Percentiles rank a stretch among this genome's conserved stretches.
These are phyloP conservation scores for Plasmodium vinckei DNA, from an alignment of 169 alveolate genomes.

Conservation along the genomic window DNA sequence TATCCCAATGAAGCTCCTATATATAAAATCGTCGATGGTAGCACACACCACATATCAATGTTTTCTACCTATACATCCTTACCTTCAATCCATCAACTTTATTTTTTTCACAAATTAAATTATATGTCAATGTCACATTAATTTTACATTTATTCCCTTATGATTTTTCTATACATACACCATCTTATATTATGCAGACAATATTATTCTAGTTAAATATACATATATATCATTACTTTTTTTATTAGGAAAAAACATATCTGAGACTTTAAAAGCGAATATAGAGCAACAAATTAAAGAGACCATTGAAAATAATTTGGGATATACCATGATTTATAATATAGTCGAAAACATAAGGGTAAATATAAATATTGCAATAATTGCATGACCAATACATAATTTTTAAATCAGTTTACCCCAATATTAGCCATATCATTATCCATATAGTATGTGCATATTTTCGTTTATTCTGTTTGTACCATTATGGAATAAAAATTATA, in stretches of 20 bases:
- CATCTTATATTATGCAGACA: too few species aligned
- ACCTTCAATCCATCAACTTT: too few species aligned
- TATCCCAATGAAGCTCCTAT: slow-evolving; percentile 61
- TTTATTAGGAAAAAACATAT: slow-evolving; percentile 25
- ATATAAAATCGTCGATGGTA: slow-evolving; percentile 59
- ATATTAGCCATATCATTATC: neutral
- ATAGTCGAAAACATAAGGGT: slow-evolving; percentile 70
- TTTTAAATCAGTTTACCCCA: too few species aligned
- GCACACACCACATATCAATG: neutral
- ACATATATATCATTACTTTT: too few species aligned
- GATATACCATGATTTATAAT: slow-evolving; percentile 59
- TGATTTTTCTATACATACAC: too few species aligned
- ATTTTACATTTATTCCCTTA: too few species aligned
- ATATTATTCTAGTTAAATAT: too few species aligned
- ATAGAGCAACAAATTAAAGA: slow-evolving; percentile 34
- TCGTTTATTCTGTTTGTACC: neutral
- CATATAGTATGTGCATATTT: neutral
- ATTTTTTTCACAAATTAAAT: too few species aligned
- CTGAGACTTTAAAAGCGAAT: slow-evolving; percentile 16
- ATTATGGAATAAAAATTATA: neutral
- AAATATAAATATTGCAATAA: neutral
- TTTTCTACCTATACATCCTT: too few species aligned
- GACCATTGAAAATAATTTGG: slow-evolving; percentile 67
- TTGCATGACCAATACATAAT: neutral
- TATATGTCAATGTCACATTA: too few species aligned